A percentile compares a stretch with the other conserved stretches of the same genome.
phyloP scores from a whole-genome alignment of 805 yeast genomes.

The Teunomyces panamensis region DNA sequence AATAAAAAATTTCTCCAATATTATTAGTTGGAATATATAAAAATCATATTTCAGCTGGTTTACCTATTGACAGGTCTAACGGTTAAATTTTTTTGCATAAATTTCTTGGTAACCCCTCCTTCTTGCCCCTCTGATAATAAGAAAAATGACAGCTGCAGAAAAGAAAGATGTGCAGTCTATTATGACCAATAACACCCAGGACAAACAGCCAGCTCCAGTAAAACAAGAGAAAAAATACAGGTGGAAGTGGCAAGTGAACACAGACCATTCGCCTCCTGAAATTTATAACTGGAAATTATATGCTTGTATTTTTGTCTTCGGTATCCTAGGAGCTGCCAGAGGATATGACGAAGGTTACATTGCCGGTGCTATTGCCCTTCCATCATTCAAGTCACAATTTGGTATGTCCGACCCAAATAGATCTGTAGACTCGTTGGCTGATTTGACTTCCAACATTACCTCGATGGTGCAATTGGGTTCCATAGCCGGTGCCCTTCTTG shows the following conservation, averaged over 20 bases:
- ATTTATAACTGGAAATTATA: constrained; percentile 21
- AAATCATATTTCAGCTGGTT: background rate
- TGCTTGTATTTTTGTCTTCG: constrained; percentile 19
- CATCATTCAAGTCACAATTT: constrained; percentile 16
- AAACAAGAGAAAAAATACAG: constrained; percentile 3
- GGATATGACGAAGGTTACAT: constrained; percentile 24
- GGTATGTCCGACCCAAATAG: constrained; percentile 17
- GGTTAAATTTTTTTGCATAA: background rate
- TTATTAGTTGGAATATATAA: background rate
- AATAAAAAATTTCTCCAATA: background rate
- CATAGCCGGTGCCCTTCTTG: constrained; percentile 21
- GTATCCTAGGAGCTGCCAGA: constrained; percentile 23
- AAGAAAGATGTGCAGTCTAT: constrained; percentile 7
- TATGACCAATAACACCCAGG: background rate
- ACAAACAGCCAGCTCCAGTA: constrained; percentile 3
- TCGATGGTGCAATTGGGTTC: constrained; percentile 25
- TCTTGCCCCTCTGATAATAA: background rate
- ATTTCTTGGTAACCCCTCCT: constrained; percentile 3
- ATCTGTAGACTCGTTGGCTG: constrained; percentile 14
- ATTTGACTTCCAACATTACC: constrained; percentile 21
- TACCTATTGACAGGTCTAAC: background rate
- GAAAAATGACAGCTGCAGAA: constrained; percentile 2
- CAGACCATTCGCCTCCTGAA: constrained; percentile 19
- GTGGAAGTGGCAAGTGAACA: constrained; percentile 16
- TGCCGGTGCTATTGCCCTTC: constrained; percentile 19